Evolutionary conservation across 2,329 filamentous ascomycete genomes (phyloP), one percentile per base, ranked within the genome.

Genomic region (Chrysoporthe cubensis): DNA sequence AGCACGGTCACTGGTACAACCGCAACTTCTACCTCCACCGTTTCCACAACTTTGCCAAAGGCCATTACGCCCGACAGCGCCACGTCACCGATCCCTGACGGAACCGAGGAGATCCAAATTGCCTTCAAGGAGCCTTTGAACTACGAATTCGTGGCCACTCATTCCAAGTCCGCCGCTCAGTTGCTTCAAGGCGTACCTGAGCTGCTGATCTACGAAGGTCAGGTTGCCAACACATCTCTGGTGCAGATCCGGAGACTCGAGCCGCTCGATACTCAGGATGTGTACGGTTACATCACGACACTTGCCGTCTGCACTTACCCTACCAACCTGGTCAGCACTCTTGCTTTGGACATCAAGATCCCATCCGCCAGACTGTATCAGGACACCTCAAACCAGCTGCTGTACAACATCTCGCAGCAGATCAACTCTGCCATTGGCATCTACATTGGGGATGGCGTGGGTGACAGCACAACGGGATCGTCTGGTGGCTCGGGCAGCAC

Each of bases 361-460:
- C 92, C 16, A 87, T 87, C 70, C 91, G 92, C n/a, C 76, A 80
- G 32, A 81, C 97, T 34, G 97, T 97, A 85, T 85, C 90, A 75
- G 89, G 93, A 77, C 80, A 84, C 0, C 81, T 90, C 70, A 72
- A 80, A 3, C 4, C 26, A 48, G 8, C 87, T 93, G n/a, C 86
- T 93, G 52, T 84, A 85, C 71, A 89, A 90, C 59, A 80, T 98
- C 71, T 93, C 96, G 72, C 82, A 81, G 66, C 88, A 96, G 81
- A 92, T 98, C 79, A 95, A 98, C 80, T 88, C 91, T 2, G 88
- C 91, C 3, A 94, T 97, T 76, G 89, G 91, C 68, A 87, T 95
- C 57, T 79, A 79, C 54, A 72, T 82, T 1, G 84, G 83, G 58
- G 79, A 79, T 52, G 77, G 76, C 1, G 76, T 83, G 40, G 80